Evolutionary conservation across 2,329 filamentous ascomycete species (phyloP).

Genomic region (Neofusicoccum sp.): DNA sequence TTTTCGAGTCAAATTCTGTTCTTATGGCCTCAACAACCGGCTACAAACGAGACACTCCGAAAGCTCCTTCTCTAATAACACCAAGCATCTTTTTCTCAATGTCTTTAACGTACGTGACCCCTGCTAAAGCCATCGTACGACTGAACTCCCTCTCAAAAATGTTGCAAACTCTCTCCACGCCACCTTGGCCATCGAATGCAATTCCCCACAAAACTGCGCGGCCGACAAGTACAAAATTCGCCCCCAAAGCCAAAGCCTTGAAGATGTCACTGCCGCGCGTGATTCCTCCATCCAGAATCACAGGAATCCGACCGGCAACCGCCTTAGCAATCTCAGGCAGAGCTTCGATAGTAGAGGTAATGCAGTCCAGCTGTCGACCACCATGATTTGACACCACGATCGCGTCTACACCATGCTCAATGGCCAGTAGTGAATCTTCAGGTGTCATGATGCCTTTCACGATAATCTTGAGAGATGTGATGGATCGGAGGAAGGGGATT

Average conservation of each 20-base stretch:
- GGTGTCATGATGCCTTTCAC: slow-evolving; percentile 42
- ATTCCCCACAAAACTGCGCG: slow-evolving; percentile 52
- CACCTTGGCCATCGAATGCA: background rate
- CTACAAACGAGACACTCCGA: slow-evolving; percentile 21
- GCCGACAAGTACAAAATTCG: slow-evolving; percentile 59
- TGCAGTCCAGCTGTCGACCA: slow-evolving; percentile 50
- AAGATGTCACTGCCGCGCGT: slow-evolving; percentile 63
- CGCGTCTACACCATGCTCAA: slow-evolving; percentile 44
- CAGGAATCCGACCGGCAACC: slow-evolving; percentile 31
- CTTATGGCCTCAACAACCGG: background rate
- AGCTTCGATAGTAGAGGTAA: slow-evolving; percentile 36
- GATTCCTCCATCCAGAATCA: slow-evolving; percentile 64
- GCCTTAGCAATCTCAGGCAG: slow-evolving; percentile 48
- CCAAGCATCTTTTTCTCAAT: slow-evolving; percentile 22
- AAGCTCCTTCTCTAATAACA: slow-evolving; percentile 21
- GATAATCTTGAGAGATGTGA: slow-evolving; percentile 30
- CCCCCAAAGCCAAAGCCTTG: slow-evolving; percentile 64
- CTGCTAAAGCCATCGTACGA: slow-evolving; percentile 26
- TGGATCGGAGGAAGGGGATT: background rate
- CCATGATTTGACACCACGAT: slow-evolving; percentile 53
- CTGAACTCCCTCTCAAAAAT: slow-evolving; percentile 21
- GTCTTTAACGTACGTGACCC: slow-evolving; percentile 22
- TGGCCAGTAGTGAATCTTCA: slow-evolving; percentile 43
- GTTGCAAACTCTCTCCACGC: slow-evolving; percentile 9
- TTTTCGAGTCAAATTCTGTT: background rate